phyloP scores from a whole-genome alignment of 345 rosid genomes.

The Ceriops zippeliana region DNA sequence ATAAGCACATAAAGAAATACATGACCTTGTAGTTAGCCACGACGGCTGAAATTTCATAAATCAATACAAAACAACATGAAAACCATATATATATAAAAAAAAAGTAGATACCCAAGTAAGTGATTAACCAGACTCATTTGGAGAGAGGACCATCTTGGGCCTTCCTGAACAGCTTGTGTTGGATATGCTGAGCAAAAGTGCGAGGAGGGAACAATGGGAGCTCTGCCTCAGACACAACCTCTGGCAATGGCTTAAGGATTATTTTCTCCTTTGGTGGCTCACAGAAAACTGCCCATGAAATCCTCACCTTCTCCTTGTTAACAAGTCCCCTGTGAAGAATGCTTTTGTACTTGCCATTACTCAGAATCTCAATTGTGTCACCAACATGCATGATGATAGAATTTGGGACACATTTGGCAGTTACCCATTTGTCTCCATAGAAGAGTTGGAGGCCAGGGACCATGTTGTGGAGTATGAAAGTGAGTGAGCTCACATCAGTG shows the following conservation, averaged over 20 bases:
- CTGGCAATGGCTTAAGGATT: conserved; percentile 73
- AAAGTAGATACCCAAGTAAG: too few relatives aligned
- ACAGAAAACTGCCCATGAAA: conserved; percentile 96
- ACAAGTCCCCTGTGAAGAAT: conserved; percentile 89
- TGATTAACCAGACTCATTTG: not conserved
- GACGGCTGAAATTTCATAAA: too few relatives aligned
- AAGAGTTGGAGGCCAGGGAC: conserved; percentile 81
- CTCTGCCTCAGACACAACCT: conserved; percentile 55
- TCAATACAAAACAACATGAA: too few relatives aligned
- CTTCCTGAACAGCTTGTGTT: conserved; percentile 79
- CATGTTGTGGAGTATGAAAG: conserved; percentile 93
- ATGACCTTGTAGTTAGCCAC: too few relatives aligned
- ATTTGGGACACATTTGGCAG: conserved; percentile 73
- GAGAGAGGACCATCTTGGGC: conserved; percentile 31
- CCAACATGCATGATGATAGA: conserved; percentile 86
- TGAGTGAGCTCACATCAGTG: conserved; percentile 70
- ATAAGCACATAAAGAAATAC: too few relatives aligned
- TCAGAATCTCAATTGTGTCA: conserved; percentile 80
- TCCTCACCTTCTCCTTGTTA: conserved; percentile 91
- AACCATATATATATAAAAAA: too few relatives aligned
- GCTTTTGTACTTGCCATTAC: conserved; percentile 90
- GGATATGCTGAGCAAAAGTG: conserved; percentile 78
- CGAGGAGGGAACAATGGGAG: conserved; percentile 87
- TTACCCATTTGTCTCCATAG: conserved; percentile 68
- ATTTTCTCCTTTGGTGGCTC: conserved; percentile 96